phyloP scores from a whole-genome alignment of 192 early-diverging fungal species.

The Thoreauomyces humboldtii region DNA sequence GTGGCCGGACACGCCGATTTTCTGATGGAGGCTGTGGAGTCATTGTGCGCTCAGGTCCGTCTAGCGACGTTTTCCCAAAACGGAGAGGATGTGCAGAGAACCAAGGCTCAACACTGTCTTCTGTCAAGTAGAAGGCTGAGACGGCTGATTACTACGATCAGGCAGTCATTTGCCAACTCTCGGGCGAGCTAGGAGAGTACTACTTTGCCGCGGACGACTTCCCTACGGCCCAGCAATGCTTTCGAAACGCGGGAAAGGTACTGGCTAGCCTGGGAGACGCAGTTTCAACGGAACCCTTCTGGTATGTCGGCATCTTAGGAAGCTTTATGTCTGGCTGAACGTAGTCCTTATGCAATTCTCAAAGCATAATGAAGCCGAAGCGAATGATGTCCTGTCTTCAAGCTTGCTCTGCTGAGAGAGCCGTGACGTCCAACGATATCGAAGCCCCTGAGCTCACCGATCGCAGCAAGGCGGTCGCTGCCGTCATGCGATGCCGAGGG shows the following conservation, averaged over 20 bases:
- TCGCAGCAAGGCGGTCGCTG: neutral
- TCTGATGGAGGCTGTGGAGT: neutral
- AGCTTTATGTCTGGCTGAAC: neutral
- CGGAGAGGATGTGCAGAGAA: no score
- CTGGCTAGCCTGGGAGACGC: neutral
- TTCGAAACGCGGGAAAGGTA: neutral
- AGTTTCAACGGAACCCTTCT: neutral
- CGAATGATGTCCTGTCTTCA: neutral
- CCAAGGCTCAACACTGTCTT: no score
- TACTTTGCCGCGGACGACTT: constrained; percentile 2
- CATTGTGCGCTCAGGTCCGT: neutral
- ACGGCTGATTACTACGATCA: neutral
- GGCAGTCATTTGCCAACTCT: constrained; percentile 7
- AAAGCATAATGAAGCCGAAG: neutral
- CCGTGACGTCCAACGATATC: neutral
- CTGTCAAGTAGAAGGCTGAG: no score
- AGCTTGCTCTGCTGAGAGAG: constrained; percentile 5
- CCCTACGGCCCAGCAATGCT: neutral
- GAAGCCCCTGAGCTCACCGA: neutral
- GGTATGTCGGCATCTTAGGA: neutral
- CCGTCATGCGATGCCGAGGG: neutral
- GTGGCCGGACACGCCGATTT: neutral
- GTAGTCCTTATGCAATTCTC: neutral
- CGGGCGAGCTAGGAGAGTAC: neutral
- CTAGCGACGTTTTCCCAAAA: no score